Percentiles rank a stretch among this genome's conserved stretches.
These are phyloP conservation scores for Tetradesmus obliquus DNA, from an alignment of 139 green algal species.

Conservation along the genomic window DNA sequence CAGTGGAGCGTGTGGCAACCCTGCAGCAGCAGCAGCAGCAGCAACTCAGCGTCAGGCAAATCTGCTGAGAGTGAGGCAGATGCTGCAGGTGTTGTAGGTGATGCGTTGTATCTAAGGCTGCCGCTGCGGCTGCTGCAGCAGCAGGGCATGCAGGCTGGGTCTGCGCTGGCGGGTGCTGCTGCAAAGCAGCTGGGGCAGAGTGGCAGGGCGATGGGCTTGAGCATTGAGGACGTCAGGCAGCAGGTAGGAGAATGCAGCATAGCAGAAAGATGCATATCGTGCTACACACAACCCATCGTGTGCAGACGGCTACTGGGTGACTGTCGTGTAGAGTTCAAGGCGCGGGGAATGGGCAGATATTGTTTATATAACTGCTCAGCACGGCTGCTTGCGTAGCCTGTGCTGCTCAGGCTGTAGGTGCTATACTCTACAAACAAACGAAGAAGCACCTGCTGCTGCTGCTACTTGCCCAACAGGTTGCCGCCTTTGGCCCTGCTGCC, in stretches of 20 bases:
- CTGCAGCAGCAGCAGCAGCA: neutral
- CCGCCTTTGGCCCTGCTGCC: slow-evolving; percentile 36
- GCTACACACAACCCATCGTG: no score
- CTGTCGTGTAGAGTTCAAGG: neutral
- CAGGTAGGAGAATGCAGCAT: slow-evolving; percentile 10
- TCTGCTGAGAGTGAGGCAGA: neutral
- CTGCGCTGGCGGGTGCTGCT: slow-evolving; percentile 41
- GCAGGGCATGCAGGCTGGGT: neutral
- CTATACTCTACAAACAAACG: neutral
- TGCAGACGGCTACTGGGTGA: neutral
- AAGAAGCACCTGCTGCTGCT: neutral
- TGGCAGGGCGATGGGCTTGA: neutral
- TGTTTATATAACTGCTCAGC: no score
- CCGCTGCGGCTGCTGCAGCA: slow-evolving; percentile 59
- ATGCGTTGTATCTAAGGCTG: slow-evolving; percentile 61
- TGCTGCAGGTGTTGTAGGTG: neutral
- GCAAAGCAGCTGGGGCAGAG: slow-evolving; percentile 3
- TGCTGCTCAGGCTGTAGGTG: neutral
- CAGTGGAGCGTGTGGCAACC: slow-evolving; percentile 29
- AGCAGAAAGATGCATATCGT: neutral
- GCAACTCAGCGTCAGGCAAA: neutral
- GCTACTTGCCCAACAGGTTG: slow-evolving; percentile 20
- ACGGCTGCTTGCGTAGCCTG: no score
- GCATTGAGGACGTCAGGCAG: neutral
- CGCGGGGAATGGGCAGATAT: no score